A percentile compares a stretch with the other conserved stretches of the same genome.
These are phyloP conservation scores for Phylloporus sp. DNA, from an alignment of 768 basidiomycete species.

Conservation along the genomic window DNA sequence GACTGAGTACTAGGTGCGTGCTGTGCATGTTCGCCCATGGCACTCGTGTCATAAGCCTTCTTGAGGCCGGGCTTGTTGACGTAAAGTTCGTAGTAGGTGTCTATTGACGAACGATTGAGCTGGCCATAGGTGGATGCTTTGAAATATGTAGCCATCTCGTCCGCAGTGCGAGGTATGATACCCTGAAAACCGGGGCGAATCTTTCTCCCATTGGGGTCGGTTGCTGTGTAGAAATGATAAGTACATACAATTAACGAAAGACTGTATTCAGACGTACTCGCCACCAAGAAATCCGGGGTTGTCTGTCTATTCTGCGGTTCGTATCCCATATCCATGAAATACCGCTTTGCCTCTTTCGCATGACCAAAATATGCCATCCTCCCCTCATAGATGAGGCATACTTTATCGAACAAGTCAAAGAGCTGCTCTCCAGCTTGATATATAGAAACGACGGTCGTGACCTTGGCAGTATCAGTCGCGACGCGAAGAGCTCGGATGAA, in stretches of 20 bases:
- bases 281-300: conserved; percentile 55
- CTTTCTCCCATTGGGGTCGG: conserved; percentile 56
- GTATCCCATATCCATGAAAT: conserved; percentile 31
- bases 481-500: conserved; percentile 64
- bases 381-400: conserved; percentile 8
- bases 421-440: conserved; percentile 78
- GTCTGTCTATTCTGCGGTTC: conserved; percentile 52
- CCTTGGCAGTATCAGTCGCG: conserved; percentile 50
- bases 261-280: conserved; percentile 34
- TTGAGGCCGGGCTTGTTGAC: conserved; percentile 42
- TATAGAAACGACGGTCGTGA: conserved; percentile 70
- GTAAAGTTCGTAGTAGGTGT: conserved; percentile 39
- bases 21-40: conserved; percentile 46
- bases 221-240: conserved; percentile 30
- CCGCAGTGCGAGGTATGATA: conserved; percentile 47
- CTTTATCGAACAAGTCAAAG: conserved; percentile 58
- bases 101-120: conserved; percentile 43
- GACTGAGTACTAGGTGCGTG: conserved; percentile 37
- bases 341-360: background rate
- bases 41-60: conserved; percentile 44
- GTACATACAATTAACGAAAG: background rate
- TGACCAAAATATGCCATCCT: conserved; percentile 8
- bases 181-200: conserved; percentile 37
- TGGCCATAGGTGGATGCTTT: conserved; percentile 35
- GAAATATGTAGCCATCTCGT: conserved; percentile 53